phyloP scores from a whole-genome alignment of 2,329 filamentous ascomycete species.

The Trematosphaeria pertusa region DNA sequence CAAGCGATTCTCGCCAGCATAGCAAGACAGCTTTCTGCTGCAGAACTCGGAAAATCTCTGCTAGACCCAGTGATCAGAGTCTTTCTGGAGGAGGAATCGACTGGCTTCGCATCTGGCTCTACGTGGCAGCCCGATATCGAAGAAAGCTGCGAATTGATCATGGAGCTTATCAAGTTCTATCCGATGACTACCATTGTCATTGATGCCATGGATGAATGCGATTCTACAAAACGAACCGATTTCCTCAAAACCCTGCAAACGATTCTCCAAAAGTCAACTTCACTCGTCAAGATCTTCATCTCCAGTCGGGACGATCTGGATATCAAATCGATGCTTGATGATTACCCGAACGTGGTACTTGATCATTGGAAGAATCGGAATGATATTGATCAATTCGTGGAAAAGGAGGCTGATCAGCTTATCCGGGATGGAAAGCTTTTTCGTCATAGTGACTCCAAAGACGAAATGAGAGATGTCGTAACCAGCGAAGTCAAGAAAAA shows the following conservation, averaged over 20 bases:
- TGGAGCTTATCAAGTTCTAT: conserved; percentile 26
- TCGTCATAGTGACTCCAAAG: conserved; percentile 12
- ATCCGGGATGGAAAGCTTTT: conserved; percentile 21
- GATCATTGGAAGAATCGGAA: conserved; percentile 25
- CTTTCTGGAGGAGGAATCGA: conserved; percentile 16
- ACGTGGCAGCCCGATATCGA: conserved; percentile 18
- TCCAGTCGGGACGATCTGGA: conserved; percentile 43
- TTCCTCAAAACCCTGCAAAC: conserved; percentile 31
- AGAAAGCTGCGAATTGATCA: conserved; percentile 20
- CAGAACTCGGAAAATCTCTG: conserved; percentile 15
- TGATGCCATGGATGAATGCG: conserved; percentile 46
- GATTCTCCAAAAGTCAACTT: conserved; percentile 32
- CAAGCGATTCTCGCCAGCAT: conserved; percentile 24
- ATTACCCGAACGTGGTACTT: conserved; percentile 36
- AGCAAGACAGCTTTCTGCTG: conserved; percentile 20
- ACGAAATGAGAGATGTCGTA: conserved; percentile 24
- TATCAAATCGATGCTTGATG: conserved; percentile 19
- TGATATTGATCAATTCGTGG: conserved; percentile 38
- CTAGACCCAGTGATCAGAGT: conserved; percentile 17
- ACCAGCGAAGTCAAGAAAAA: conserved; percentile 22
- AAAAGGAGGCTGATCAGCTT: conserved; percentile 16
- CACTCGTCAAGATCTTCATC: conserved; percentile 44
- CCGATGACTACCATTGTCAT: conserved; percentile 39
- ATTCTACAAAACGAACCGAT: conserved; percentile 24
- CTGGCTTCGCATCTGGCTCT: conserved; percentile 22